Evolutionary conservation across 2,329 filamentous ascomycete genomes (phyloP).

Genomic region (Alternaria sp.): DNA sequence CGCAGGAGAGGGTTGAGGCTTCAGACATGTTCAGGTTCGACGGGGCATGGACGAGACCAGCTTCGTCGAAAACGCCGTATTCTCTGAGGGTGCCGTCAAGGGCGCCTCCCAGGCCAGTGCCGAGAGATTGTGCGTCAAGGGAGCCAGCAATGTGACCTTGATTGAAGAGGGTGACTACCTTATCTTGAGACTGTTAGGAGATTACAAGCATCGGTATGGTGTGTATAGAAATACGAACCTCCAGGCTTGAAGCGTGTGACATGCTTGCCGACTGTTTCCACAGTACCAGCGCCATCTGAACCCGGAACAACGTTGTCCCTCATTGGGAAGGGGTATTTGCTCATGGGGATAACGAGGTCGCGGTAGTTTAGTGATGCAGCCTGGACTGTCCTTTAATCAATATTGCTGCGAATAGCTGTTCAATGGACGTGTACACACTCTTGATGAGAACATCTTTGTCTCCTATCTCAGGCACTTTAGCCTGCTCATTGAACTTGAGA

Average conservation of each 20-base stretch:
- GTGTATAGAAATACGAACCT: conserved; percentile 35
- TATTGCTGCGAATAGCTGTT: not conserved
- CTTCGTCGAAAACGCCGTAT: conserved; percentile 72
- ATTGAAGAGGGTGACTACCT: conserved; percentile 70
- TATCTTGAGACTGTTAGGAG: conserved; percentile 52
- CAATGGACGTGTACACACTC: conserved; percentile 44
- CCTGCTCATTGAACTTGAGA: conserved; percentile 64
- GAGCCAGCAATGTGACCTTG: conserved; percentile 63
- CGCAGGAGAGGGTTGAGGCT: conserved; percentile 59
- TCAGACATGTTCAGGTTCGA: conserved; percentile 60
- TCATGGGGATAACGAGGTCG: conserved; percentile 59
- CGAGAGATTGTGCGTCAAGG: conserved; percentile 50
- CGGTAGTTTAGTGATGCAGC: conserved; percentile 61
- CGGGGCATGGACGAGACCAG: conserved; percentile 71
- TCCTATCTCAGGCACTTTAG: conserved; percentile 66
- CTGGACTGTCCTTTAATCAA: conserved; percentile 51
- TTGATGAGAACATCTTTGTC: conserved; percentile 78
- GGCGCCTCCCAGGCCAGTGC: conserved; percentile 71
- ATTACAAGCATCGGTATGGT: not conserved
- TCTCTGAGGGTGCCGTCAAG: conserved; percentile 73
- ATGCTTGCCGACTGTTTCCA: conserved; percentile 63
- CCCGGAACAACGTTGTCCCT: conserved; percentile 55
- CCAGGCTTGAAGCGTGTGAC: conserved; percentile 65
- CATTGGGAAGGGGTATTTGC: conserved; percentile 57
- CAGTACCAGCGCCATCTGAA: conserved; percentile 63